Percentiles rank a stretch among this genome's conserved stretches.
phyloP scores from a whole-genome alignment of 805 yeast genomes.

The Starmerella apis region DNA sequence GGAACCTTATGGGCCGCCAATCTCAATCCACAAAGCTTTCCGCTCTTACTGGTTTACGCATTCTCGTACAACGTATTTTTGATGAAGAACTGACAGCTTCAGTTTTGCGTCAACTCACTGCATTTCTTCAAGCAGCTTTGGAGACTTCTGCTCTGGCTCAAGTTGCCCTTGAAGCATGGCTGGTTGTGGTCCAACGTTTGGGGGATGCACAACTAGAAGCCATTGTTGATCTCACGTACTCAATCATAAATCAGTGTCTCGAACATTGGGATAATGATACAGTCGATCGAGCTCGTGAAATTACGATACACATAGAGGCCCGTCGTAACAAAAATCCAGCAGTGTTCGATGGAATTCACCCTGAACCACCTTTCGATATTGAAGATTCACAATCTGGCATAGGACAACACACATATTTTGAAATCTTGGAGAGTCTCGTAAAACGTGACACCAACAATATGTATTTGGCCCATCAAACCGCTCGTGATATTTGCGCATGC shows the following conservation, averaged over 20 bases:
- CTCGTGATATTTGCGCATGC: conserved; percentile 20
- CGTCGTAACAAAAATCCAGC: background rate
- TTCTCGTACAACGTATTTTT: conserved; percentile 37
- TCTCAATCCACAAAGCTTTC: conserved; percentile 55
- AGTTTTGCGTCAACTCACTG: conserved; percentile 50
- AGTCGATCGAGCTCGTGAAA: conserved; percentile 8
- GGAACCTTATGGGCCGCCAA: conserved; percentile 58
- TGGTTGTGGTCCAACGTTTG: conserved; percentile 46
- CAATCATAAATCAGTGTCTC: conserved; percentile 50
- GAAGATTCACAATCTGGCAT: background rate
- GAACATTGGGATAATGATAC: conserved; percentile 46
- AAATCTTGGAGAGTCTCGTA: conserved; percentile 18
- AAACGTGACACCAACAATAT: conserved; percentile 20
- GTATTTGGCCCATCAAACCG: conserved; percentile 23
- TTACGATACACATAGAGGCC: conserved; percentile 3
- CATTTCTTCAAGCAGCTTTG: conserved; percentile 72
- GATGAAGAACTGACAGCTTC: conserved; percentile 14
- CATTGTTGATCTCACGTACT: conserved; percentile 61
- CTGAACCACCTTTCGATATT: conserved; percentile 8
- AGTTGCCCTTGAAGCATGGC: conserved; percentile 60
- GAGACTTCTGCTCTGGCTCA: conserved; percentile 51
- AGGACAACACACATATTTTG: conserved; percentile 8
- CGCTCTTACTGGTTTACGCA: conserved; percentile 55
- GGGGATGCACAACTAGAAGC: conserved; percentile 38
- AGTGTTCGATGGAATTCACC: conserved; percentile 8